phyloP scores from a whole-genome alignment of 169 alveolate genomes.

The Plasmodium vinckei region DNA sequence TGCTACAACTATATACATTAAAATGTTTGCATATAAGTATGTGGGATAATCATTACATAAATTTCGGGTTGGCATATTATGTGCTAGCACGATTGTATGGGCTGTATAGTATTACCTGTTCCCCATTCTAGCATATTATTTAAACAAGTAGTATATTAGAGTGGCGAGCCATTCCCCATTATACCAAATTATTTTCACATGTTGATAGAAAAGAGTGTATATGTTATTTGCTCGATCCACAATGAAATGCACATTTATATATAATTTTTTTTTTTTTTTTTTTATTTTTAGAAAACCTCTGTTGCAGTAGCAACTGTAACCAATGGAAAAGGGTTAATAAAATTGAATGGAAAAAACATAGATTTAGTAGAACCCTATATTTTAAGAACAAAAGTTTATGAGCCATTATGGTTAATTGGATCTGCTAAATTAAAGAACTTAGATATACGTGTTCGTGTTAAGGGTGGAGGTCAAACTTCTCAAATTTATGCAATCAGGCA shows the following conservation, averaged over 20 bases:
- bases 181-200: too few relatives aligned
- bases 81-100: neutral
- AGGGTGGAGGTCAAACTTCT: constrained; percentile 99
- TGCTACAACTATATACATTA: neutral
- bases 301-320: constrained; percentile 98
- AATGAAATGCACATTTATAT: too few relatives aligned
- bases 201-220: too few relatives aligned
- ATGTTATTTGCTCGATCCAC: too few relatives aligned
- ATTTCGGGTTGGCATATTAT: too few relatives aligned
- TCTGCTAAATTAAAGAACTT: constrained; percentile 92
- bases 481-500: constrained; percentile 97
- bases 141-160: too few relatives aligned
- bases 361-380: constrained; percentile 96
- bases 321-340: constrained; percentile 95
- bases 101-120: neutral
- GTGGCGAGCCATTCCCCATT: too few relatives aligned
- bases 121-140: too few relatives aligned
- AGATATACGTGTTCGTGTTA: constrained; percentile 98
- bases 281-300: constrained; percentile 94
- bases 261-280: neutral
- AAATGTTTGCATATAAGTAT: neutral
- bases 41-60: too few relatives aligned
- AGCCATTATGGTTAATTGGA: constrained; percentile 98
- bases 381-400: constrained; percentile 96
- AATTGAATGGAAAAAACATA: constrained; percentile 97